phyloP scores from a whole-genome alignment of 768 basidiomycete genomes.

The Boletus sp. region DNA sequence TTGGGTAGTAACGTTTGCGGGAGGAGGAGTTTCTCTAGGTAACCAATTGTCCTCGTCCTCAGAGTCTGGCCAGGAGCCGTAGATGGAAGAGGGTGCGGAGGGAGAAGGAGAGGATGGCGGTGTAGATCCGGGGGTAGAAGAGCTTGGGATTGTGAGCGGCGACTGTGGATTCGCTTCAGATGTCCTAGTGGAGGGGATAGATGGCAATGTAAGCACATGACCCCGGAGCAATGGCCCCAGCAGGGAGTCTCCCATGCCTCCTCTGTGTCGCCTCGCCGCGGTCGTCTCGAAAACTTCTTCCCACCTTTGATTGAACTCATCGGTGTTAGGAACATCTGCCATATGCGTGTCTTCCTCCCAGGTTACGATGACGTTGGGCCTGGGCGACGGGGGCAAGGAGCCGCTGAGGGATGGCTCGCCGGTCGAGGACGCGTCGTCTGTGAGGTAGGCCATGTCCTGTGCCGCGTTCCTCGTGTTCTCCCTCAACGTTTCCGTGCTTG shows the following conservation, averaged over 20 bases:
- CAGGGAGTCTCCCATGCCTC: not conserved
- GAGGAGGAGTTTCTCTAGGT: not conserved
- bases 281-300: constrained; percentile 13
- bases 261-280: constrained; percentile 4
- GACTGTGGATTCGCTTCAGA: constrained; percentile 24
- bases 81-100: constrained; percentile 8
- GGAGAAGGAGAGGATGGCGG: constrained; percentile 20
- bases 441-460: constrained; percentile 13
- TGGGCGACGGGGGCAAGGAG: constrained; percentile 24
- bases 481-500: constrained; percentile 44
- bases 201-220: constrained; percentile 19
- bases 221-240: constrained; percentile 1
- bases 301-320: constrained; percentile 7
- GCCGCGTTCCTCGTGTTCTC: not conserved
- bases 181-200: constrained; percentile 24
- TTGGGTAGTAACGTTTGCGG: not conserved
- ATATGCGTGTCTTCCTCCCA: constrained; percentile 12
- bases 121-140: constrained; percentile 9
- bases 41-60: constrained; percentile 15
- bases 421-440: constrained; percentile 16
- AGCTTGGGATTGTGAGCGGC: constrained; percentile 23
- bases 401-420: constrained; percentile 14
- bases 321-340: not conserved
- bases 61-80: constrained; percentile 3
- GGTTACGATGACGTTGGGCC: constrained; percentile 8